These are phyloP conservation scores for Cyathus striatus DNA, from an alignment of 768 basidiomycete species.

Conservation along the genomic window DNA sequence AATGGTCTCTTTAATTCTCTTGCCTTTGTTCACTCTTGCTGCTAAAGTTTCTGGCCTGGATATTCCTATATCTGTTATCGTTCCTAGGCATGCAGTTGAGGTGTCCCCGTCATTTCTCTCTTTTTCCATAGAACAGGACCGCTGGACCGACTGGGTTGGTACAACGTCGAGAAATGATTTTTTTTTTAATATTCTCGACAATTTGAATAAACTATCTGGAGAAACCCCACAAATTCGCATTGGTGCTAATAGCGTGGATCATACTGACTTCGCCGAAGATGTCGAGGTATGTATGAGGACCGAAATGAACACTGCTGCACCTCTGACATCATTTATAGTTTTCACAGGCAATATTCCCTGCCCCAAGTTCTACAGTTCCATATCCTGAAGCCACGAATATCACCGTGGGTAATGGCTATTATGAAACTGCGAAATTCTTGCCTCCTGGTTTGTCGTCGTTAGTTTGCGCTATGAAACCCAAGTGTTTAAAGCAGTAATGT, in stretches of 20 bases:
- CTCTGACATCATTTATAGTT: constrained; percentile 22
- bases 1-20: too few relatives aligned
- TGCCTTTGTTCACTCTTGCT: constrained; percentile 1
- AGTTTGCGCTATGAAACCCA: too few relatives aligned
- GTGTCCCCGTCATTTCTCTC: constrained; percentile 48
- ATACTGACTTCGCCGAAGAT: constrained; percentile 46
- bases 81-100: constrained; percentile 26
- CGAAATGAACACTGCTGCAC: background rate
- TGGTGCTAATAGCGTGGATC: constrained; percentile 54
- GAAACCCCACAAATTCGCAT: constrained; percentile 53
- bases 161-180: constrained; percentile 47
- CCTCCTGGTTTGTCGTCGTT: constrained; percentile 32
- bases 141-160: constrained; percentile 68
- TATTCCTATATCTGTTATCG: constrained; percentile 34
- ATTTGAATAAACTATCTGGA: constrained; percentile 48
- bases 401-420: constrained; percentile 53
- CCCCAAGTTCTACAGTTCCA: constrained; percentile 41
- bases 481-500: background rate
- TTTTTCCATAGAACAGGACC: constrained; percentile 67
- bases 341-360: constrained; percentile 44
- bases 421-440: constrained; percentile 45
- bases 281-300: constrained; percentile 33
- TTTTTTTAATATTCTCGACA: constrained; percentile 54
- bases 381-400: constrained; percentile 67
- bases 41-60: constrained; percentile 11